Base-by-base conservation (phyloP, 257 asterid species). In the Salvia splendens region DNA sequence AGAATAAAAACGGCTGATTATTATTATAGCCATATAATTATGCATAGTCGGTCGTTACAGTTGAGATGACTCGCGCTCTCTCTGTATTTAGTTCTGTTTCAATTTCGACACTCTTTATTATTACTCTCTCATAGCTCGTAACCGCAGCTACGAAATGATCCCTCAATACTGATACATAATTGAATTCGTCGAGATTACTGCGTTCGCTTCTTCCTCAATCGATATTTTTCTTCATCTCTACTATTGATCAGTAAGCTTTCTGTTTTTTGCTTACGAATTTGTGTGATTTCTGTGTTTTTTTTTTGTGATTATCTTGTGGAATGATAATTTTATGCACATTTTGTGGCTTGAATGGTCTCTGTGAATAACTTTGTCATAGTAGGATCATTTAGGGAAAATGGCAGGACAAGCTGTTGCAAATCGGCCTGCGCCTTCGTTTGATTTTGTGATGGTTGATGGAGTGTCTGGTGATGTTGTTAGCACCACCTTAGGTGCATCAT, bases 381-480 rank as follows among this genome's bases (percentile, higher is more conserved):
- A 55, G 70, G 67, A 49, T 15, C 38, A 12, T 48, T 14, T 53
- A 72, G 82, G 72, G 72, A 45, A 77, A 73, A 92, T 92, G 98
- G 83, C 95, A 4, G 89, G 91, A 68, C 82, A 89, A 78, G 84
- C 73, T 72, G 79, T 74, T 67, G 78, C 72, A n/a, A 77, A 61
- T 69, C 68, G 72, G 45, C 78, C 86, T 54, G 71, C 45, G 41
- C 69, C 90, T 64, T 74, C 76, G 1, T 85, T 83, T 59, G 96
- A 87, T 66, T 92, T 85, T 62, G 96, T 83, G 83, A 71, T 92
- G 30, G 89, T 89, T 63, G 98, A 82, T 67, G 87, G 84, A 61
- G 88, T 78, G 7, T 64, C 87, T 38, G 88, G 82, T 60, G 81
- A 78, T 38, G 69, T 71, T 57, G 20, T 17, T 17, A 17, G 3